Evolutionary conservation across 2,329 filamentous ascomycete genomes (phyloP), one percentile per base, ranked within the genome.

Genomic region (Fusarium nanum): DNA sequence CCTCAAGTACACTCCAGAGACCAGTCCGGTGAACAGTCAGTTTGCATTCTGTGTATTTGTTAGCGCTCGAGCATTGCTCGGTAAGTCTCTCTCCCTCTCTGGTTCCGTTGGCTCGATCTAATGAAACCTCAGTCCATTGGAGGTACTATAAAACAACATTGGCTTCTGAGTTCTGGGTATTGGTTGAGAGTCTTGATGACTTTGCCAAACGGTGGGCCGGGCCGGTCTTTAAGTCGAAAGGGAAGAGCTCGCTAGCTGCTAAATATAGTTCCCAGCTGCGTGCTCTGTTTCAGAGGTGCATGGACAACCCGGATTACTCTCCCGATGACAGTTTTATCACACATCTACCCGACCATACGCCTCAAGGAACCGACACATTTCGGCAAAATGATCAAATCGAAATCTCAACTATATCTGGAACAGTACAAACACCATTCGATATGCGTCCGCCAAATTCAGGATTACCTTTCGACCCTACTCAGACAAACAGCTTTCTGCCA

Each of bases 41-140:
- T 84, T 84, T 67, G 77, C 81, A 0, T 83, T 85, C 34, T 85
- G 83, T 61, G 77, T 81, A 1, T 86, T 83, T 46, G 76, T 85
- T 11, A 82, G 80, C n/a, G 83, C 78, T 0, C 75, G 83, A 12
- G 79, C 83, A 6, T 73, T 86, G 0, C 74, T 85, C 5, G 70
- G 72, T 74, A 42, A 28, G 67, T 22, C 5, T 20, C 5, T 8
- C 2, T 3, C 2, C 8, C 2, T 9, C 2, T 2, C 12, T 0
- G 0, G 2, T 4, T 4, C 4, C 4, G 4, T 0, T 12, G 0
- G 1, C 16, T 7, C 11, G 0, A 2, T 4, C 23, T 72, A 10
- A 72, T 27, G 1, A 6, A 8, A 1, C 2, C 3, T 2, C 1
- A 74, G 72, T 74, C 0, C 72, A 74, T 23, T 73, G 64, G 56